Base-by-base conservation (phyloP, 345 rosid genomes). In the Raphanus raphanistrum region DNA sequence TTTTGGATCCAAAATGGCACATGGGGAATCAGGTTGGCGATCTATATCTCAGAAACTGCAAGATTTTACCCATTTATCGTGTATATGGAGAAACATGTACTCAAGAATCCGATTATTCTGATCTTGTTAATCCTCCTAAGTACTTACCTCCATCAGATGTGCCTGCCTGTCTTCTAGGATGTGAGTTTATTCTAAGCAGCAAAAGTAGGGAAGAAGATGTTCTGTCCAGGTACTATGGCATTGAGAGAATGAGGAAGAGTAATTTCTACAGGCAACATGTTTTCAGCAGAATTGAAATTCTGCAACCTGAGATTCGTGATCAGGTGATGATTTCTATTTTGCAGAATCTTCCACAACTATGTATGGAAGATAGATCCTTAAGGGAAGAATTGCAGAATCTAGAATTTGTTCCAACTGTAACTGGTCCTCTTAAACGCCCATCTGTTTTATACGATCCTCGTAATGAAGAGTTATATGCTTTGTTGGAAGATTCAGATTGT, bases 1-100 rank as follows among this genome's bases (percentile, higher is more conserved):
- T 94, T 75, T 88, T 94, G 75, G 88, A 89, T 82, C 88, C 89
- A 73, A 91, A 88, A 84, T 90, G 98, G 98, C 89, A 90, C 76
- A 63, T 85, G 36, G 93, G 90, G 79, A 86, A 79, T 33, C 76
- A 16, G 69, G 75, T 82, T 69, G 86, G 84, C 28, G 88, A 84
- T 66, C 75, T 81, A 71, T 70, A 79, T 85, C 81, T 88, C 78
- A 86, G 84, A 68, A 88, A 78, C 75, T 89, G 97, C 87, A 86
- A 80, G 84, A 83, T 70, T 81, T 86, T 91, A 66, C 97, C 92
- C 50, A 89, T 94, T 75, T 91, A 84, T 82, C 86, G 82, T 78
- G 92, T 90, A 69, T 79, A 90, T 67, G 79, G 81, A 54, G 86
- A 80, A 55, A 87, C 74, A 62, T 73, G 85, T 77, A 81, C 65